These are phyloP conservation scores for Cutaneotrichosporon dermatis DNA, from an alignment of 1,284 basidiomycete species.

Conservation along the genomic window DNA sequence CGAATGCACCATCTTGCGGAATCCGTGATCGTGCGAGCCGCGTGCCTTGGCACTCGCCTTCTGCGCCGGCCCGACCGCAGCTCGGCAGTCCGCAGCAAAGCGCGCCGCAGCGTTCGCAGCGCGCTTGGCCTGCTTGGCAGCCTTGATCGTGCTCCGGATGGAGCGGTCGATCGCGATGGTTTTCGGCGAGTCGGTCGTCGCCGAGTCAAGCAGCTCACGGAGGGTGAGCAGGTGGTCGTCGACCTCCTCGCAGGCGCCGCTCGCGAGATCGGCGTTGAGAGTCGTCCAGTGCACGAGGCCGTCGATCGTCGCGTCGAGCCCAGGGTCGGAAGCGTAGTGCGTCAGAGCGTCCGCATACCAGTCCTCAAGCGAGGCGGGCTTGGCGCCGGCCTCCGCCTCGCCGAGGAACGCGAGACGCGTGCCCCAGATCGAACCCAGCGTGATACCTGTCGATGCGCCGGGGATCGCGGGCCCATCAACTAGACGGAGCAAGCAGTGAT, in stretches of 20 bases:
- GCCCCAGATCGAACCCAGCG: constrained; percentile 1
- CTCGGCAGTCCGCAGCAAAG: constrained; percentile 3
- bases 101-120: background rate
- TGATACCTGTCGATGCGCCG: background rate
- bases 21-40: background rate
- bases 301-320: constrained; percentile 1
- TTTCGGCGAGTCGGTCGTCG: background rate
- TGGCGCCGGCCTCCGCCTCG: background rate
- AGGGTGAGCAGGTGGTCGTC: background rate
- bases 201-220: background rate
- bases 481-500: background rate
- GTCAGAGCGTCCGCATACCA: constrained; percentile 4
- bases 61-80: background rate
- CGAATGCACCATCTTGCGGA: constrained; percentile 1
- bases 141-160: background rate
- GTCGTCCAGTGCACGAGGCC: constrained; percentile 7
- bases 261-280: constrained; percentile 2
- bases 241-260: background rate
- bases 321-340: constrained; percentile 2
- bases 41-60: background rate
- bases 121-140: background rate
- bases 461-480: constrained; percentile 5
- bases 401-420: constrained; percentile 3
- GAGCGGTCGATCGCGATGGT: background rate
- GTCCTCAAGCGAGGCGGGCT: constrained; percentile 1